phyloP scores from a whole-genome alignment of 768 basidiomycete genomes.

The Suillus brevipes region DNA sequence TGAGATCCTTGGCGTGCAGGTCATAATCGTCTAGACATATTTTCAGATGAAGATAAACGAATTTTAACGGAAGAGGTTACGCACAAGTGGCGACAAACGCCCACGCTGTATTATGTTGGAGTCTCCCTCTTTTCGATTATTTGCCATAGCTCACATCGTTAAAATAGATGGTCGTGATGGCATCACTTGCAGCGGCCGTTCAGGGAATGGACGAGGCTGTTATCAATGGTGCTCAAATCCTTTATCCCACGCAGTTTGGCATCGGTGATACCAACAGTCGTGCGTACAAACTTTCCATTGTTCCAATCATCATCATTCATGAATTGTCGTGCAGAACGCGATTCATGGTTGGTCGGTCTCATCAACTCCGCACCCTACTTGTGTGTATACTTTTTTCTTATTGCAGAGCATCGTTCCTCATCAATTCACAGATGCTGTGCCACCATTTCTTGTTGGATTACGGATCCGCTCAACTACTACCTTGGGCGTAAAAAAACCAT shows the following conservation, averaged over 20 bases:
- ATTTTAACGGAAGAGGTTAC: constrained; percentile 45
- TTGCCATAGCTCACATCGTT: constrained; percentile 30
- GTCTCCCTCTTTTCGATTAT: not conserved
- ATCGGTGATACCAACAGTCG: constrained; percentile 36
- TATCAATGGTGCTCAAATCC: constrained; percentile 44
- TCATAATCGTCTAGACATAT: constrained; percentile 40
- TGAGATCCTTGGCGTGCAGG: constrained; percentile 29
- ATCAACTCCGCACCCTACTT: constrained; percentile 66
- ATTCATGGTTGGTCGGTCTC: constrained; percentile 76
- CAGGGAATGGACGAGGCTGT: constrained; percentile 55
- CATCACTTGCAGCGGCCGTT: constrained; percentile 76
- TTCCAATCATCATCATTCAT: constrained; percentile 14
- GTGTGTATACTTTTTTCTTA: constrained; percentile 35
- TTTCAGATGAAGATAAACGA: constrained; percentile 45
- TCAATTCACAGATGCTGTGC: constrained; percentile 47
- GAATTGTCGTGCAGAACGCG: constrained; percentile 31
- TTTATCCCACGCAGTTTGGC: constrained; percentile 55
- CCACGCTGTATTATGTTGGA: constrained; percentile 42
- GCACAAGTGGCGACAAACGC: constrained; percentile 51
- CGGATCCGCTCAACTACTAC: constrained; percentile 65
- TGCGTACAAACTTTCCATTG: constrained; percentile 14
- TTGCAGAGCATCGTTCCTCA: constrained; percentile 11
- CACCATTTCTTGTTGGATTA: constrained; percentile 60
- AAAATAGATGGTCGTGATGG: constrained; percentile 50
- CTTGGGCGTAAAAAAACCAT: constrained; percentile 64